Evolutionary conservation across 2,329 filamentous ascomycete species (phyloP), one percentile per base, ranked within the genome.

Genomic region (Graphiopsis chlorocephala): DNA sequence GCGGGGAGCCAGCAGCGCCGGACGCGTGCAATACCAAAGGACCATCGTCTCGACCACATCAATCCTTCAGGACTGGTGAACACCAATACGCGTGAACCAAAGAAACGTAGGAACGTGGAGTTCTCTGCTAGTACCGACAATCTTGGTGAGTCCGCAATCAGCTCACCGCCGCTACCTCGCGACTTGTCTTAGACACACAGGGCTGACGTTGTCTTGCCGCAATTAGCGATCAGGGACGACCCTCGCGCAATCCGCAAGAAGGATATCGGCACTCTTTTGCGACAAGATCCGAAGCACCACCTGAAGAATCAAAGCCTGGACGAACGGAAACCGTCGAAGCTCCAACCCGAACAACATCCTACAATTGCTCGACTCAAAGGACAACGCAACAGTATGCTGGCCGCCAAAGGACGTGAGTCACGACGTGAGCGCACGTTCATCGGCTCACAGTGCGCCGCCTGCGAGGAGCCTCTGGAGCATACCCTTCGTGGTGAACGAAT

Each of bases 381-480:
- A 52, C 66, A 66, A 53, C 70, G 70, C 53, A 68, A 67, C 71
- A 74, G 72, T 61, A 76, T 76, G 74, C 70, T 75, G 59, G 71
- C 72, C 61, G 65, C 70, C 33, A 73, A 73, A 61, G 68, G 67
- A 15, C 70, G 71, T 29, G 71, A 72, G 47, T 68, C 88, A 69
- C 87, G 95, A 75, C 86, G 93, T 74, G 94, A 98, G 79, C 87
- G 95, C 75, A 99, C 94, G 1, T 98, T 97, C 79, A 91, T 98
- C 63, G 95, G 95, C 53, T 93, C 88, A 76, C 91, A 96, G 80
- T 99, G 95, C 79, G 91, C 93, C 59, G 93, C 97, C 17, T 99
- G 95, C 76, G 95, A 99, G 77, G 95, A 99, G 80, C 93, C 93
- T 3, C 81, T 99, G 67, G 95, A 98, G 78, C 94, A 98, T 78